Percentiles rank a stretch among this genome's conserved stretches.
Evolutionary conservation across 345 rosid genomes (phyloP).

Genomic region (Moricandia arvensis): DNA sequence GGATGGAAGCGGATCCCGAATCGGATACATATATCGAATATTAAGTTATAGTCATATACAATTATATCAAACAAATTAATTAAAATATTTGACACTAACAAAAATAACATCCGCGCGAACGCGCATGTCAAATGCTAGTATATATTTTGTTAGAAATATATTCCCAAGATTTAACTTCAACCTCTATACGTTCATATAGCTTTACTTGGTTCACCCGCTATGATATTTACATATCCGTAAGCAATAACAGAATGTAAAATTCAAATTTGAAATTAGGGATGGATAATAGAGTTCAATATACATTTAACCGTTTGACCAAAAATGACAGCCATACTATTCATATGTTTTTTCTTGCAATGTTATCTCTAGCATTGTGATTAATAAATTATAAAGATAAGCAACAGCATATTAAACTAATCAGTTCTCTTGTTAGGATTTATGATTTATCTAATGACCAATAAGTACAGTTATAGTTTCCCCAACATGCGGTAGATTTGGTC

Average conservation of each 20-base stretch:
- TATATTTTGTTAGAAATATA: not conserved
- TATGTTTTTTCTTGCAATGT: not conserved
- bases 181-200: not conserved
- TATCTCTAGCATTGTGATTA: not conserved
- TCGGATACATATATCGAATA: too few species aligned
- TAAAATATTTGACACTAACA: too few species aligned
- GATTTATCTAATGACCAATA: not conserved
- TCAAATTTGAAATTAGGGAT: not conserved
- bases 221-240: not conserved
- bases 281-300: not conserved
- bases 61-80: too few species aligned
- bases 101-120: too few species aligned
- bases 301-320: conserved; percentile 23
- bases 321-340: not conserved
- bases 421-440: not conserved
- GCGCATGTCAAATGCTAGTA: too few species aligned
- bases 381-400: conserved; percentile 1
- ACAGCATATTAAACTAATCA: not conserved
- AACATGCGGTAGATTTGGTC: not conserved
- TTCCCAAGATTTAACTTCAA: not conserved
- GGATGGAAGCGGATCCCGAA: too few species aligned
- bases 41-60: too few species aligned
- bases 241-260: not conserved
- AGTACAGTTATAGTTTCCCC: conserved; percentile 1
- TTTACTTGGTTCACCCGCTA: not conserved